Evolutionary conservation across 2,329 filamentous ascomycete genomes (phyloP).

Genomic region (Hypoxylon sp.): DNA sequence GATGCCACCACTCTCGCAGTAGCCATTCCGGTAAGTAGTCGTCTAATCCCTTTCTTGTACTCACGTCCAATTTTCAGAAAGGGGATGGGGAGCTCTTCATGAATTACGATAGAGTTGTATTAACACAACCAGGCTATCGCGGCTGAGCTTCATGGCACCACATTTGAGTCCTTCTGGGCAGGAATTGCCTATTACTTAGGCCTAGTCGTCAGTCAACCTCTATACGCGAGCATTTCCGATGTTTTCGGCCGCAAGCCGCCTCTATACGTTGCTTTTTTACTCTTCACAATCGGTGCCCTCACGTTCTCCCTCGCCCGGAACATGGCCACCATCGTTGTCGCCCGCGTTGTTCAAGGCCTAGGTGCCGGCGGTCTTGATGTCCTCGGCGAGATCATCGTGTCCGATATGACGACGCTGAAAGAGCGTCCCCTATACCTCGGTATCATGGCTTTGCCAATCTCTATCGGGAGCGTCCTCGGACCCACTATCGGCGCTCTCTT

Average conservation of each 20-base stretch:
- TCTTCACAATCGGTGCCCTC: conserved; percentile 57
- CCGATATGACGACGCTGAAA: conserved; percentile 55
- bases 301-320: conserved; percentile 50
- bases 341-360: conserved; percentile 51
- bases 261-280: conserved; percentile 49
- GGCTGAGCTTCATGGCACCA: conserved; percentile 46
- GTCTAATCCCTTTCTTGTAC: background rate
- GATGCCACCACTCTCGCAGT: conserved; percentile 45
- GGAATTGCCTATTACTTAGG: conserved; percentile 52
- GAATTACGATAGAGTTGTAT: background rate
- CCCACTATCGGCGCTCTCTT: conserved; percentile 53
- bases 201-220: conserved; percentile 49
- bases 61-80: background rate
- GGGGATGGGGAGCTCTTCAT: background rate
- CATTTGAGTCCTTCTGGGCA: conserved; percentile 55
- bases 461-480: conserved; percentile 51
- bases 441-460: conserved; percentile 50
- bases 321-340: conserved; percentile 50
- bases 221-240: conserved; percentile 52
- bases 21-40: conserved; percentile 42
- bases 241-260: conserved; percentile 54
- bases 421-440: conserved; percentile 53
- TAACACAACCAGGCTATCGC: conserved; percentile 43
- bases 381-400: conserved; percentile 53
- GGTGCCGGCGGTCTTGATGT: conserved; percentile 54